Percentiles rank a stretch among this genome's conserved stretches.
These are phyloP conservation scores for Mayamaea pseudoterrestris DNA, from an alignment of 108 stramenopile species.

Conservation along the genomic window DNA sequence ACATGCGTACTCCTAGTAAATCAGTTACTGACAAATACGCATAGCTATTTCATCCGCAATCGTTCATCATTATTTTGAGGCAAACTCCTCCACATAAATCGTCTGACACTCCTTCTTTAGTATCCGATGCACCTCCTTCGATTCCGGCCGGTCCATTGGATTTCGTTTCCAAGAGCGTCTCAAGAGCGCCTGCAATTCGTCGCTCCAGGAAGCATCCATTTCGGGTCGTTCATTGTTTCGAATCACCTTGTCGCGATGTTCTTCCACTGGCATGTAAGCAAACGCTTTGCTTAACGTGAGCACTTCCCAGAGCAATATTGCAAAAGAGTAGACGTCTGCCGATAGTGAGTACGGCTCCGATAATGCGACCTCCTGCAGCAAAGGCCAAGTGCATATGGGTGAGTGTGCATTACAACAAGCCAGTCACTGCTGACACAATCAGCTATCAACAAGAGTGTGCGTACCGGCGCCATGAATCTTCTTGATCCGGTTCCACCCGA, in stretches of 20 bases:
- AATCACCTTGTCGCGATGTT: slow-evolving; percentile 25
- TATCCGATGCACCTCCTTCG: neutral
- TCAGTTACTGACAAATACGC: no score
- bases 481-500: slow-evolving; percentile 34
- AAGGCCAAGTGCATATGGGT: no score
- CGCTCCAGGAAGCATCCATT: neutral
- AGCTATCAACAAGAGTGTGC: no score
- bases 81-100: slow-evolving; percentile 1
- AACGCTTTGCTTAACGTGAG: slow-evolving; percentile 50
- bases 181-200: neutral
- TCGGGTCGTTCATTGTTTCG: slow-evolving; percentile 18
- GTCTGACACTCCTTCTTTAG: slow-evolving; percentile 4
- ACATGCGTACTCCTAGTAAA: no score
- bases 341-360: slow-evolving; percentile 33
- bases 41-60: no score
- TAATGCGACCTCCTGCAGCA: slow-evolving; percentile 33
- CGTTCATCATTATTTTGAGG: no score
- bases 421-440: no score
- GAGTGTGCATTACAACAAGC: neutral
- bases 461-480: slow-evolving; percentile 48
- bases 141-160: neutral
- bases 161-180: slow-evolving; percentile 5
- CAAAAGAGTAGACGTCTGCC: slow-evolving; percentile 61
- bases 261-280: slow-evolving; percentile 24
- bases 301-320: slow-evolving; percentile 65